Evolutionary conservation across 2,329 filamentous ascomycete genomes (phyloP).

Genomic region (Neofusicoccum parvum): DNA sequence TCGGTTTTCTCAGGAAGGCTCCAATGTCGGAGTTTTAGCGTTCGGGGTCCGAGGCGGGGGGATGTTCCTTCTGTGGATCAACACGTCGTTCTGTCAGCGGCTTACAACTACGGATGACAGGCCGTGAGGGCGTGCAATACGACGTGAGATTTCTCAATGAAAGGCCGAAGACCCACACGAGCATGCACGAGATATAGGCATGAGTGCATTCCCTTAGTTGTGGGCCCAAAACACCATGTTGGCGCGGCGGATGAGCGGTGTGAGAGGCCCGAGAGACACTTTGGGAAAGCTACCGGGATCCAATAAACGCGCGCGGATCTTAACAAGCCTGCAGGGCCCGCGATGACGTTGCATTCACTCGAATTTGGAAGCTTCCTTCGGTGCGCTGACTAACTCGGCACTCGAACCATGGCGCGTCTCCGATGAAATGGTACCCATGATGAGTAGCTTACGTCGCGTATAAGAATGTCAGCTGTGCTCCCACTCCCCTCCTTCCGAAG

Average conservation of each 20-base stretch:
- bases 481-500: neutral
- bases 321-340: neutral
- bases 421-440: neutral
- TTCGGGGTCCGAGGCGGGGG: neutral
- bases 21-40: neutral
- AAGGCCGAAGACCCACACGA: neutral
- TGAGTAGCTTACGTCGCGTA: neutral
- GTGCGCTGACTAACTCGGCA: neutral
- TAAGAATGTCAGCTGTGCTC: neutral
- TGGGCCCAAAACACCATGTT: neutral
- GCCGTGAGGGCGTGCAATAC: neutral
- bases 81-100: neutral
- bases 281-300: neutral
- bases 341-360: neutral
- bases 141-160: neutral
- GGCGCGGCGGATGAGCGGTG: neutral
- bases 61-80: neutral
- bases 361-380: neutral
- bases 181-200: neutral
- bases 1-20: neutral
- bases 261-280: neutral
- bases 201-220: neutral
- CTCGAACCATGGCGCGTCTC: neutral
- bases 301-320: neutral
- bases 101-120: neutral